Evolutionary conservation across 2,329 filamentous ascomycete species (phyloP), one percentile per base, ranked within the genome.

Genomic region (Capronia americana): DNA sequence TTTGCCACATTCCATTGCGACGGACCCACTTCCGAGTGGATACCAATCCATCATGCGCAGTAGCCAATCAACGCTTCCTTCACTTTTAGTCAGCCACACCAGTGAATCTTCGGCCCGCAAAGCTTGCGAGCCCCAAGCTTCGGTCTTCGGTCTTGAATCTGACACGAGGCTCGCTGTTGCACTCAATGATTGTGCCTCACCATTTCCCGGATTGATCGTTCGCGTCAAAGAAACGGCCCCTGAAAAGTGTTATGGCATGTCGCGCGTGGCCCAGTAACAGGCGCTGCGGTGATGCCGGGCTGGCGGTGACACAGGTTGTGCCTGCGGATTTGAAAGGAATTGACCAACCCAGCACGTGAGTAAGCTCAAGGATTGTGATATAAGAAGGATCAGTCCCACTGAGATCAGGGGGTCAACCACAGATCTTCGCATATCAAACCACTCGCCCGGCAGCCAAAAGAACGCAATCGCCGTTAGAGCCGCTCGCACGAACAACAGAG

Each of bases 141-240:
- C 55, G 55, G 34, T 20, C 57, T 32, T 59, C 53, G 61, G 61
- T 34, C 28, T 23, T 51, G 17, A 28, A 11, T 34, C 48, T 54
- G 26, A 60, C n/a, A 60, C 56, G 55, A 64, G 53, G 61, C 61
- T 50, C 61, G 61, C 24, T 41, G 26, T 44, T 58, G 34, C 57
- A 34, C 57, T n/a, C 5, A 46, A 59, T 7, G 6, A 14, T 14
- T 30, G 11, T 59, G 57, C 10, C 24, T 50, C n/a, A 28, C 41
- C n/a, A 30, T 48, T 46, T 11, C 41, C 4, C 7, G 32, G 20
- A n/a, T 28, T 8, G n/a, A 23, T 58, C 38, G 34, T 28, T n/a
- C 20, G 56, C 26, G 32, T 5, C 20, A 12, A 8, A 11, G 6
- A 14, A 24, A 12, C 0, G 14, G 23, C 56, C 14, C 8, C 10